These are phyloP conservation scores for Murraya paniculata DNA, from an alignment of 345 rosid species.

Conservation along the genomic window DNA sequence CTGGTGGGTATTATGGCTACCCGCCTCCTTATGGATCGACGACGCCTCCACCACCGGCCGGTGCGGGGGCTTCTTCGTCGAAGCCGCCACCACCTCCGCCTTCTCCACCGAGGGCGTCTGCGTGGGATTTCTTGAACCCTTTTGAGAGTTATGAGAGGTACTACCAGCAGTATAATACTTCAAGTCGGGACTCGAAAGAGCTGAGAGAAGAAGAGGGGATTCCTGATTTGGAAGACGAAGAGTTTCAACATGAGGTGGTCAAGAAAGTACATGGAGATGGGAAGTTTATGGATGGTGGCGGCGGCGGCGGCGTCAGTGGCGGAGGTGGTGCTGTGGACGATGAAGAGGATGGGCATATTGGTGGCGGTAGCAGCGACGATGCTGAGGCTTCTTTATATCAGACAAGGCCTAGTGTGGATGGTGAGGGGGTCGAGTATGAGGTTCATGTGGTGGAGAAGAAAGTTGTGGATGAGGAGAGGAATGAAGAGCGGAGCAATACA, in stretches of 20 bases:
- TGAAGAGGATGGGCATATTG: constrained; percentile 8
- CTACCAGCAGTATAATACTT: constrained; percentile 46
- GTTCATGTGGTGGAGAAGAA: constrained; percentile 89
- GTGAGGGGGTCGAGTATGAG: constrained; percentile 53
- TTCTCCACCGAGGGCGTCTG: constrained; percentile 57
- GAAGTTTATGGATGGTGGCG: constrained; percentile 37
- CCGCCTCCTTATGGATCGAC: constrained; percentile 30
- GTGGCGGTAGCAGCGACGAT: constrained; percentile 23
- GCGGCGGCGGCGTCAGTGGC: constrained; percentile 22
- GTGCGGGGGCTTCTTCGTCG: constrained; percentile 38
- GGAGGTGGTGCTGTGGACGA: constrained; percentile 27
- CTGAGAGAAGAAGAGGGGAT: constrained; percentile 90
- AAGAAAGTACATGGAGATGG: constrained; percentile 58
- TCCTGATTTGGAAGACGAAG: constrained; percentile 93
- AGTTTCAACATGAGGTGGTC: constrained; percentile 58
- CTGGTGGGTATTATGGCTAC: constrained; percentile 34
- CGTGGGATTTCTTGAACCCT: constrained; percentile 79
- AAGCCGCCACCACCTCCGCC: constrained; percentile 87
- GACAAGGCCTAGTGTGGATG: constrained; percentile 45
- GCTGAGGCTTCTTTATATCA: constrained; percentile 43
- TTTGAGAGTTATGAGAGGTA: constrained; percentile 53
- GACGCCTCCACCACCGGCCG: constrained; percentile 15
- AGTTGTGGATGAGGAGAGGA: constrained; percentile 52
- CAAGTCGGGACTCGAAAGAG: constrained; percentile 71
- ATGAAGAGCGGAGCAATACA: constrained; percentile 39